Percentiles rank a stretch among this genome's conserved stretches.
These are phyloP conservation scores for Pyrus bretschneideri DNA, from an alignment of 306 rosid species.

Conservation along the genomic window DNA sequence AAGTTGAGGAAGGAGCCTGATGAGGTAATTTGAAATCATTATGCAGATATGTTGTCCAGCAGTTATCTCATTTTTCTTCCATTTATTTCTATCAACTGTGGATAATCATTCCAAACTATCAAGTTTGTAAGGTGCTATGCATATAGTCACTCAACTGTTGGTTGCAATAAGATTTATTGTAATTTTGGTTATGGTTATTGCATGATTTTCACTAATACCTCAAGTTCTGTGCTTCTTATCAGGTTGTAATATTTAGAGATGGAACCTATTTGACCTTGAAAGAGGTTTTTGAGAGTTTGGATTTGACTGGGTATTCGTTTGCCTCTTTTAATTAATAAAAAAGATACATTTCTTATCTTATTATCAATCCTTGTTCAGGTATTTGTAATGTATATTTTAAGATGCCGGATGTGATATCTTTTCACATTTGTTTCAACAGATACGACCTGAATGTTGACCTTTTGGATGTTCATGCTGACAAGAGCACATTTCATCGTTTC, in stretches of 20 bases:
- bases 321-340: neutral
- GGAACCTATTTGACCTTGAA: constrained; percentile 96
- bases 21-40: constrained; percentile 57
- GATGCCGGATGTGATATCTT: constrained; percentile 14
- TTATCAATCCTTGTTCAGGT: neutral
- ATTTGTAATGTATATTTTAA: neutral
- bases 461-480: constrained; percentile 99
- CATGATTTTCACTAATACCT: constrained; percentile 9
- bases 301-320: constrained; percentile 70
- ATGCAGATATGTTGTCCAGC: constrained; percentile 4
- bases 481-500: constrained; percentile 99
- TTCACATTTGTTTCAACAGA: constrained; percentile 43
- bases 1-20: constrained; percentile 99
- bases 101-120: neutral
- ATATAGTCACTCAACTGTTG: neutral
- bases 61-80: neutral
- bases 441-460: constrained; percentile 98
- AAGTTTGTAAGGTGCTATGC: neutral
- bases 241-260: constrained; percentile 99
- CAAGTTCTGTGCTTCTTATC: constrained; percentile 19
- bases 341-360: neutral
- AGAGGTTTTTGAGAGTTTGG: constrained; percentile 98
- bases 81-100: neutral
- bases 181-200: neutral
- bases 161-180: neutral